Conservation (phyloP, 305 asterid species). For the Stenogyne calaminthoides region DNA sequence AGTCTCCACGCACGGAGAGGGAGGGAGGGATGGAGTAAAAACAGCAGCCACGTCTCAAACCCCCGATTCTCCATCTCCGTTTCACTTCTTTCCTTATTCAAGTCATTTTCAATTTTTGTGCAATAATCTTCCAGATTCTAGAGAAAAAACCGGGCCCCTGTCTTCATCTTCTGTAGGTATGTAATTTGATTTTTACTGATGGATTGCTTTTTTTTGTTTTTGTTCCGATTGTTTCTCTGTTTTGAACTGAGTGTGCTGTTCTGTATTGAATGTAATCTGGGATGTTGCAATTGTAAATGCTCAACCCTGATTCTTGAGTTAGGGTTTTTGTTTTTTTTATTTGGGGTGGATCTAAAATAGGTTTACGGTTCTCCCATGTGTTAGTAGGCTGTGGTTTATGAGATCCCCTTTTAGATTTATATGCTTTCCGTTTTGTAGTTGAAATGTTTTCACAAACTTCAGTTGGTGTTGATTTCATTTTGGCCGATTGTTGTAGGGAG, state of each 20-base stretch:
- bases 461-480: conserved; percentile 28
- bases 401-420: not conserved
- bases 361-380: not conserved
- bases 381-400: not conserved
- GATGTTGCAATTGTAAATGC: conserved; percentile 19
- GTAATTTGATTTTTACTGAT: conserved; percentile 2
- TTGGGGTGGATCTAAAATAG: not conserved
- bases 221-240: not conserved
- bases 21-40: not conserved
- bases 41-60: not conserved
- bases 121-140: conserved; percentile 10
- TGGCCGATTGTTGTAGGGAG: conserved; percentile 44
- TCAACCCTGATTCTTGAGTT: not conserved
- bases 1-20: not conserved
- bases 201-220: not conserved
- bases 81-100: not conserved
- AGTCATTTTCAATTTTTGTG: not conserved
- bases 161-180: conserved; percentile 27
- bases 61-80: not conserved
- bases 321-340: conserved; percentile 8
- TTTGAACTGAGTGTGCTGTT: conserved; percentile 4
- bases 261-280: conserved; percentile 19
- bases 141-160: not conserved
- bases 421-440: not conserved
- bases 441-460: not conserved